Conservation (phyloP, 306 rosid species). For the Prinsepia uniflora region DNA sequence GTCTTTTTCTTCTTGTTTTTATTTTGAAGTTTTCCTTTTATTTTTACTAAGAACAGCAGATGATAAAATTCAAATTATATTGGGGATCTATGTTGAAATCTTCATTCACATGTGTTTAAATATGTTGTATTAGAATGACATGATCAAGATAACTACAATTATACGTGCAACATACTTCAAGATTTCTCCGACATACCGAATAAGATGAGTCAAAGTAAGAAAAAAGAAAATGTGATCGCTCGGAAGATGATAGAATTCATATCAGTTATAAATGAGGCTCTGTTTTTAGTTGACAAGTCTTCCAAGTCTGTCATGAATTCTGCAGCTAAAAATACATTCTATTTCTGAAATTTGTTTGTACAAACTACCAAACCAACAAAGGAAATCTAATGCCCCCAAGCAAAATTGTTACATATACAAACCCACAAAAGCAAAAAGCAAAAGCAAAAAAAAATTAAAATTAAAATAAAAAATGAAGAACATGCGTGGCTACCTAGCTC, state of each 20-base stretch:
- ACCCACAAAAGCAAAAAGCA: slow-evolving; percentile 34
- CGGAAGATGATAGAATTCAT: background rate
- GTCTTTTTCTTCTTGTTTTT: no score
- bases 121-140: no score
- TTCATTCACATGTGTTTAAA: no score
- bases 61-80: no score
- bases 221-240: background rate
- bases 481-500: slow-evolving; percentile 17
- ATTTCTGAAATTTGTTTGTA: slow-evolving; percentile 21
- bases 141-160: no score
- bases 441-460: no score
- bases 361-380: slow-evolving; percentile 19
- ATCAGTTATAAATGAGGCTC: background rate
- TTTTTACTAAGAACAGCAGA: no score
- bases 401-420: slow-evolving; percentile 48
- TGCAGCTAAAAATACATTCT: slow-evolving; percentile 18
- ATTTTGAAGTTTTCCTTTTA: no score
- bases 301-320: background rate
- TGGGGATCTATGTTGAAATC: no score
- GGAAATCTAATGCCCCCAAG: slow-evolving; percentile 20
- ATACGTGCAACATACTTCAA: no score
- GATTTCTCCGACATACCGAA: no score
- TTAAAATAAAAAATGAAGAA: slow-evolving; percentile 1
- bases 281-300: background rate
- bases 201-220: no score